Evolutionary conservation across 176 grass and related monocot species (phyloP), one percentile per base, ranked within the genome.

Genomic region (Aegilops umbellulata): DNA sequence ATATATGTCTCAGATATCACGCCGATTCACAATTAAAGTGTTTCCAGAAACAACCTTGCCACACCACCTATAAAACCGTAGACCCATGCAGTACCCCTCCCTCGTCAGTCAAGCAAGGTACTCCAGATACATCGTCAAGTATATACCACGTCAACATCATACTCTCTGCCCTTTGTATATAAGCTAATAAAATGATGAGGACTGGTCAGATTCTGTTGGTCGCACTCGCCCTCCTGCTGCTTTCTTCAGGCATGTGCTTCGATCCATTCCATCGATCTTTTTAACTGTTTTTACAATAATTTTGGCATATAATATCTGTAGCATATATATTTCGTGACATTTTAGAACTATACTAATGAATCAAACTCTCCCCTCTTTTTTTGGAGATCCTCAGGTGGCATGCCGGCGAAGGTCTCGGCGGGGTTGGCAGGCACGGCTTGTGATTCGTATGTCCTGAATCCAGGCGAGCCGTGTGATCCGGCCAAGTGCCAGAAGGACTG

Each of bases 141-240:
- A 3, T 5, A 82, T 3, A 82, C 15, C 23, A 32, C 80, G 60
- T 29, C 30, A 42, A 17, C 35, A 55, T 4, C n/a, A 51, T 19
- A 39, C n/a, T 83, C 38, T 20, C n/a, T 3, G 6, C 66, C 4
- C 4, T 26, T 26, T 0, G 16, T 10, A 32, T 32, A 72, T 6
- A 82, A 11, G 22, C 16, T 38, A 8, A 23, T 38, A 13, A 24
- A 73, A 60, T 11, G 9, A 83, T 83, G 81, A 83, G 32, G n/a
- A 60, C 15, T 73, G 4, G 10, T 60, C 81, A 41, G 5, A 26
- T 55, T 3, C 19, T 82, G n/a, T 0, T 82, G 20, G 25, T 74
- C 6, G 82, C 76, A 19, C 12, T 89, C 8, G 77, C 69, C 61
- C 60, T 89, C 46, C 20, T 89, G 35, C 34, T 85, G 35, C 26